phyloP scores from a whole-genome alignment of 164 flowering plant genomes.

The Buxus sempervirens region DNA sequence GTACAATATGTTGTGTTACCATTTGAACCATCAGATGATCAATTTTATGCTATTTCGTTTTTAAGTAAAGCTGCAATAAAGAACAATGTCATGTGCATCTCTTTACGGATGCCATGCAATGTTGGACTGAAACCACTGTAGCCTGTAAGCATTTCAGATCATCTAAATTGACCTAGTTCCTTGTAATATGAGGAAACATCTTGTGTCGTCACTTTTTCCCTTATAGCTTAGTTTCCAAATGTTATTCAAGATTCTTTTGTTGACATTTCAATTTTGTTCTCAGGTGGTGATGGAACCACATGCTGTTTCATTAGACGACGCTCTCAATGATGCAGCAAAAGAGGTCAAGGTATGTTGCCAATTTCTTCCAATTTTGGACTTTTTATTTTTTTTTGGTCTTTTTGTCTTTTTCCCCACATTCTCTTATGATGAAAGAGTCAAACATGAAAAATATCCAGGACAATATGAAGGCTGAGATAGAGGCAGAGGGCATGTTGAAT shows the following conservation, averaged over 20 bases:
- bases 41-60: too few species aligned
- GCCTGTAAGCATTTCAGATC: too few species aligned
- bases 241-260: background rate
- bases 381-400: background rate
- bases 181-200: background rate
- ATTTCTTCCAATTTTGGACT: background rate
- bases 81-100: too few species aligned
- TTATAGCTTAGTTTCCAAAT: background rate
- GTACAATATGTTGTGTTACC: background rate
- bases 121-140: too few species aligned
- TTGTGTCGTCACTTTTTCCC: background rate
- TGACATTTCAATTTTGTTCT: background rate
- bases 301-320: conserved; percentile 73
- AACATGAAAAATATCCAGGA: conserved; percentile 54
- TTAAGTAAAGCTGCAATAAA: too few species aligned
- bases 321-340: conserved; percentile 75
- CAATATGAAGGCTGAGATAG: conserved; percentile 58
- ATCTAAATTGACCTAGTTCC: background rate
- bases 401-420: background rate
- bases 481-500: conserved; percentile 42
- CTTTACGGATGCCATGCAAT: too few species aligned
- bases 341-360: conserved; percentile 52
- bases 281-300: conserved; percentile 72
- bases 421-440: background rate
- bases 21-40: background rate